phyloP scores from a whole-genome alignment of 345 rosid species.

The Syzygium grande region DNA sequence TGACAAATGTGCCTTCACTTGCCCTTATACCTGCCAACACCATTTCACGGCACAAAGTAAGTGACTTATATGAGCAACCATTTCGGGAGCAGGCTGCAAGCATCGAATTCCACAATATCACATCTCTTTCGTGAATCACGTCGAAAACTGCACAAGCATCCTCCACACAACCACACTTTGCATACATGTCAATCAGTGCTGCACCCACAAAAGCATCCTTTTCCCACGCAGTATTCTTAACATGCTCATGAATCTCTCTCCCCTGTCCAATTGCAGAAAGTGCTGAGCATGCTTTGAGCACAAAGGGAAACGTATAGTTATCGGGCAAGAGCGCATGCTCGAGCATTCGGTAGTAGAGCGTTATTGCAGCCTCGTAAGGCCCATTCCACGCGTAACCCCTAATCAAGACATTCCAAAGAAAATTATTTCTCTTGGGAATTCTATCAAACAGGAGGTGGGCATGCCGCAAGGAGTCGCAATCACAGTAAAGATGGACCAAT shows the following conservation, averaged over 20 bases:
- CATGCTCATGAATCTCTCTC: constrained; percentile 21
- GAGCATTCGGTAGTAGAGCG: constrained; percentile 14
- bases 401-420: constrained; percentile 29
- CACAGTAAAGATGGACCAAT: constrained; percentile 17
- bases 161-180: constrained; percentile 17
- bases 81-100: constrained; percentile 25
- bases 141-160: constrained; percentile 19
- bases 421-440: constrained; percentile 14
- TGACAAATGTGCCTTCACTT: constrained; percentile 26
- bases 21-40: constrained; percentile 12
- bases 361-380: constrained; percentile 16
- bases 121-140: constrained; percentile 15
- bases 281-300: constrained; percentile 25
- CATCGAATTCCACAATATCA: constrained; percentile 35
- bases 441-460: constrained; percentile 27
- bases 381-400: constrained; percentile 30
- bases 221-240: constrained; percentile 12
- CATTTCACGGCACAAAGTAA: constrained; percentile 23
- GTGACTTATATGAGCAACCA: constrained; percentile 8
- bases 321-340: constrained; percentile 14
- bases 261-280: constrained; percentile 19
- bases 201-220: constrained; percentile 28
- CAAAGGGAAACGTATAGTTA: constrained; percentile 28
- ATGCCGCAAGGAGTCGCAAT: constrained; percentile 7
- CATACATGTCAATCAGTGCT: constrained; percentile 30